Conservation (phyloP, 2,329 filamentous ascomycete species). For the Dryadomyces sulphureus region DNA sequence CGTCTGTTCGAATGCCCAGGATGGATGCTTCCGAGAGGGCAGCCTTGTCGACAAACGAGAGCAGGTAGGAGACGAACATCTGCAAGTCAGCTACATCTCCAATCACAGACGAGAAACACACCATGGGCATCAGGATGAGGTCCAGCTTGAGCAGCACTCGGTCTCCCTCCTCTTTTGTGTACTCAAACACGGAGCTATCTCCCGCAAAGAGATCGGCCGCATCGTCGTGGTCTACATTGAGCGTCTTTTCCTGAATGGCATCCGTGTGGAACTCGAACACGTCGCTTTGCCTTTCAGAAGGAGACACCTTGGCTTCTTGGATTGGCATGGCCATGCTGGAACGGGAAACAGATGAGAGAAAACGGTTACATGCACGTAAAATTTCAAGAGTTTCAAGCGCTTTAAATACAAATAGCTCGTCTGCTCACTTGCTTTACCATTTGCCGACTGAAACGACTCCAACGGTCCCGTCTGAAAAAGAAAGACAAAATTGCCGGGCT, state of each 20-base stretch:
- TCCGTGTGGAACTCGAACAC: not conserved
- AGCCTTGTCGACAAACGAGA: conserved; percentile 7
- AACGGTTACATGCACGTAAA: not conserved
- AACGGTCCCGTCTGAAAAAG: too few species aligned
- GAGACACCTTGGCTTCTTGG: not conserved
- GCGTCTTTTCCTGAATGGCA: conserved; percentile 2
- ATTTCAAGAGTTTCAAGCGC: too few species aligned
- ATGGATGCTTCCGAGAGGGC: conserved; percentile 7
- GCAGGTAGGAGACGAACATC: conserved; percentile 4
- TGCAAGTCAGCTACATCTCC: not conserved
- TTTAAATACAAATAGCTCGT: too few species aligned
- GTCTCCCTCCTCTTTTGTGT: conserved; percentile 3
- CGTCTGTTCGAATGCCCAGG: conserved; percentile 6
- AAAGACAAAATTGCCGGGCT: too few species aligned
- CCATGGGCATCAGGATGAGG: conserved; percentile 3
- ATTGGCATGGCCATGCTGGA: not conserved
- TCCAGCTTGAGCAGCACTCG: conserved; percentile 3
- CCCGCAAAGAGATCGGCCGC: conserved; percentile 5
- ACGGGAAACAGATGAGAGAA: not conserved
- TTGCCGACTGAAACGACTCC: too few species aligned
- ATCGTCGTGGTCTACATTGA: conserved; percentile 4
- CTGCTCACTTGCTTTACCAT: too few species aligned
- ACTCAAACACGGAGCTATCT: conserved; percentile 2
- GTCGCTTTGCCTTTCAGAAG: not conserved
- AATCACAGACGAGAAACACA: not conserved